phyloP scores from a whole-genome alignment of 1,284 basidiomycete species.

The Porodaedalea pini region DNA sequence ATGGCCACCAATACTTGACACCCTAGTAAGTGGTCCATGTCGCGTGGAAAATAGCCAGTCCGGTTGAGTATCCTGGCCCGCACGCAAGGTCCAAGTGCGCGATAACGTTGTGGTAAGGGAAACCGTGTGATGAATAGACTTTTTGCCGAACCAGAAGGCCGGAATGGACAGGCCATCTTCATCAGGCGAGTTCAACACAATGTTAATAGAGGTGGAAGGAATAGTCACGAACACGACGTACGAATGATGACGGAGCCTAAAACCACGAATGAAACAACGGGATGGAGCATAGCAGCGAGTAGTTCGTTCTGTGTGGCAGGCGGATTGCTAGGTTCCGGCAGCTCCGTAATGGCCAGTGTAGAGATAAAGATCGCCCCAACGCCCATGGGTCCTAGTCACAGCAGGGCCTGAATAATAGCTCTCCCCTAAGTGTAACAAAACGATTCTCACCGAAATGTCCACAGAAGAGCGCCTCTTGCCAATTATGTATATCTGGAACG shows the following conservation, averaged over 20 bases:
- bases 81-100: constrained; percentile 29
- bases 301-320: constrained; percentile 67
- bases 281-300: constrained; percentile 67
- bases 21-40: not conserved
- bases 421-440: not conserved
- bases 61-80: not conserved
- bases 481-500: constrained; percentile 80
- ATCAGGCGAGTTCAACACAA: not conserved
- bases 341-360: constrained; percentile 65
- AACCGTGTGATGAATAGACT: constrained; percentile 64
- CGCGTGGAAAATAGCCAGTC: not conserved
- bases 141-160: constrained; percentile 67
- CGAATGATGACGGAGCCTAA: constrained; percentile 61
- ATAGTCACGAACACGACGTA: too few species aligned
- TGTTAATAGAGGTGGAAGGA: too few species aligned
- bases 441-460: constrained; percentile 75
- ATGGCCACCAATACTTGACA: not conserved
- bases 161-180: constrained; percentile 85
- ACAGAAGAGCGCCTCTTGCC: constrained; percentile 77
- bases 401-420: too few species aligned
- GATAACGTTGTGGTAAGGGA: constrained; percentile 86
- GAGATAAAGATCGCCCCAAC: constrained; percentile 86
- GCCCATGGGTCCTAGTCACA: constrained; percentile 47
- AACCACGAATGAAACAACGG: constrained; percentile 83
- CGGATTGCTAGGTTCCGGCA: constrained; percentile 57